These are phyloP conservation scores for Paecilomyces formosus DNA, from an alignment of 2,329 filamentous ascomycete genomes.

Conservation along the genomic window DNA sequence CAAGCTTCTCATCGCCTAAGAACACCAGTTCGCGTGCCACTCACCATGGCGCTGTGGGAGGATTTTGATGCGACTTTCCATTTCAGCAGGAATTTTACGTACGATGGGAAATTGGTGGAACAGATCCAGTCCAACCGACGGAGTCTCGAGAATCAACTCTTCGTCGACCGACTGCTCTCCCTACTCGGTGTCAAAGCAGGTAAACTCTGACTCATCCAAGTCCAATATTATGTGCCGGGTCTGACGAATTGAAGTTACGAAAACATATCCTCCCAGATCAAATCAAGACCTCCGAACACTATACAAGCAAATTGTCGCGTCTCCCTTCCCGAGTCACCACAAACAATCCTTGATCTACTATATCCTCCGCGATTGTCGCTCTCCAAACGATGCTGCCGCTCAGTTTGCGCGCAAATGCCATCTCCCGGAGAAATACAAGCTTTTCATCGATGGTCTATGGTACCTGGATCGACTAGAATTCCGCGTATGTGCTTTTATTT, in stretches of 20 bases:
- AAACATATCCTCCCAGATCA: slow-evolving; percentile 66
- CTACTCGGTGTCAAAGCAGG: slow-evolving; percentile 63
- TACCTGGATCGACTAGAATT: slow-evolving; percentile 67
- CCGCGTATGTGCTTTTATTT: slow-evolving; percentile 37
- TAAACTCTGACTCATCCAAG: slow-evolving; percentile 23
- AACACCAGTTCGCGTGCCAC: background rate
- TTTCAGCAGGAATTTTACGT: slow-evolving; percentile 52
- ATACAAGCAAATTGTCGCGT: slow-evolving; percentile 61
- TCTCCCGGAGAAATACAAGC: slow-evolving; percentile 67
- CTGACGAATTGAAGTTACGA: slow-evolving; percentile 40
- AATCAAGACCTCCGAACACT: slow-evolving; percentile 61
- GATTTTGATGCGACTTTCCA: slow-evolving; percentile 64
- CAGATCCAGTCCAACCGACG: slow-evolving; percentile 62
- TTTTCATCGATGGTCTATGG: slow-evolving; percentile 78
- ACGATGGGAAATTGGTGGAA: slow-evolving; percentile 53
- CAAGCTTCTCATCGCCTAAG: background rate
- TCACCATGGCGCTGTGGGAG: slow-evolving; percentile 43
- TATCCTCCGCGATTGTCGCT: slow-evolving; percentile 66
- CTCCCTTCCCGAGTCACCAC: slow-evolving; percentile 60
- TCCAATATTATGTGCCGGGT: background rate
- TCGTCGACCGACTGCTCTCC: slow-evolving; percentile 70
- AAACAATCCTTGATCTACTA: slow-evolving; percentile 82
- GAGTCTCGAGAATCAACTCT: slow-evolving; percentile 61
- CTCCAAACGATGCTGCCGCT: slow-evolving; percentile 42
- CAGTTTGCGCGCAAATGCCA: slow-evolving; percentile 58